Conservation (phyloP, 2,329 filamentous ascomycete species). For the Paramyrothecium sp. region DNA sequence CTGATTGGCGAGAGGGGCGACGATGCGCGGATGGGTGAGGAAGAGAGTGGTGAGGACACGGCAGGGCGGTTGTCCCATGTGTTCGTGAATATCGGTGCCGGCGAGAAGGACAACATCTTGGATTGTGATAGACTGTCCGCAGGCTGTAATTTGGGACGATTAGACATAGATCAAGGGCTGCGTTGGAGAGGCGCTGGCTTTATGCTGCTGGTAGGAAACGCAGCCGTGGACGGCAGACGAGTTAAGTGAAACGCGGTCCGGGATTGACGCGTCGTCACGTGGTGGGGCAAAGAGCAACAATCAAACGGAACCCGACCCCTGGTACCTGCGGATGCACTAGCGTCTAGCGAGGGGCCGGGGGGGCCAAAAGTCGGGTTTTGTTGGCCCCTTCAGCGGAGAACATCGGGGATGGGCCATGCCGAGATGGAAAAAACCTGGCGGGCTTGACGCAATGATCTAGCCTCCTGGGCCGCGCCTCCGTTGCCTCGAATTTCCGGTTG, state of each 20-base stretch:
- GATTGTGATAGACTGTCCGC: constrained; percentile 5
- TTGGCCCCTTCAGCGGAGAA: background rate
- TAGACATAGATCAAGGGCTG: background rate
- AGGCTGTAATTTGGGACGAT: constrained; percentile 21
- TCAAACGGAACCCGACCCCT: background rate
- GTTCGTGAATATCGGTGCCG: constrained; percentile 41
- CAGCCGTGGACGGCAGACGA: constrained; percentile 1
- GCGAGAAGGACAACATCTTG: constrained; percentile 41
- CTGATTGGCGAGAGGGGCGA: constrained; percentile 44
- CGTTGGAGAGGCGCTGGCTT: no score
- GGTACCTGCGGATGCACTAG: background rate
- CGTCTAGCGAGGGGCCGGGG: background rate
- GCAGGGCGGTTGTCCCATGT: constrained; percentile 45
- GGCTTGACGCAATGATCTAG: background rate
- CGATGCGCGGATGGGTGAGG: constrained; percentile 55
- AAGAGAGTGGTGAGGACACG: constrained; percentile 57
- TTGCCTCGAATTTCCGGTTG: background rate
- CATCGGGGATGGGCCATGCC: background rate
- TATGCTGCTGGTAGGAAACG: no score
- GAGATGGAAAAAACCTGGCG: background rate
- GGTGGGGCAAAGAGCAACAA: constrained; percentile 5
- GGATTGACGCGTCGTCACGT: constrained; percentile 29
- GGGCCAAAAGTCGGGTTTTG: background rate
- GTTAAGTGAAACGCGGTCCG: constrained; percentile 18
- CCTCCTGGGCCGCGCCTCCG: background rate